A percentile compares a stretch with the other conserved stretches of the same genome.
These are phyloP conservation scores for Meripilus lineatus DNA, from an alignment of 1,284 basidiomycete species.

Conservation along the genomic window DNA sequence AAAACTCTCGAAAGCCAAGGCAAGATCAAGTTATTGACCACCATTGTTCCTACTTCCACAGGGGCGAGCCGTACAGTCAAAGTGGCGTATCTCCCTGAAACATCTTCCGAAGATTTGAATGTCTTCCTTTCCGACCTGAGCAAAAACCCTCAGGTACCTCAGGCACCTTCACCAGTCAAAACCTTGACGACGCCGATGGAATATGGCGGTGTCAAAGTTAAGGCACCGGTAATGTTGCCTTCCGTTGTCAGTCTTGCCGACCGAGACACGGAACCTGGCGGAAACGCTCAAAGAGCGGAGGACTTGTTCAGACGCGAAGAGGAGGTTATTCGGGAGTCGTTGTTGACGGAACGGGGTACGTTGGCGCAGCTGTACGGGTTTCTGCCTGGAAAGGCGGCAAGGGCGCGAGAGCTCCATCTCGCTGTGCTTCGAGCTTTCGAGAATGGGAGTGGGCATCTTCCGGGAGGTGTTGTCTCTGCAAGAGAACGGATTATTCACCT, in stretches of 20 bases:
- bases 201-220: constrained; percentile 40
- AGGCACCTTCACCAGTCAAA: constrained; percentile 28
- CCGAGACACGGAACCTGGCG: constrained; percentile 36
- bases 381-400: constrained; percentile 55
- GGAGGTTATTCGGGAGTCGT: constrained; percentile 48
- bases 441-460: constrained; percentile 23
- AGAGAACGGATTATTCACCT: constrained; percentile 51
- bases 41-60: constrained; percentile 47
- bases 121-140: constrained; percentile 49
- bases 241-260: constrained; percentile 36
- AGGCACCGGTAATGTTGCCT: constrained; percentile 21
- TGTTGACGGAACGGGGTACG: constrained; percentile 61
- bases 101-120: constrained; percentile 45
- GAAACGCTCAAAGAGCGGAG: constrained; percentile 38
- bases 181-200: constrained; percentile 50
- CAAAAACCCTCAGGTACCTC: constrained; percentile 30
- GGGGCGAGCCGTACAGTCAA: constrained; percentile 50
- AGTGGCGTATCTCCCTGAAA: constrained; percentile 56
- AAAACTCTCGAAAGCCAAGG: constrained; percentile 56
- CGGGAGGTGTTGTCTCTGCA: constrained; percentile 44
- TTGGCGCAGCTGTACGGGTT: constrained; percentile 66
- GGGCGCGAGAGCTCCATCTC: constrained; percentile 63
- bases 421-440: constrained; percentile 46
- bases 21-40: constrained; percentile 61
- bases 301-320: constrained; percentile 50